A percentile compares a stretch with the other conserved stretches of the same genome.
These are phyloP conservation scores for Trichoderma sp. DNA, from an alignment of 2,329 filamentous ascomycete genomes.

Conservation along the genomic window DNA sequence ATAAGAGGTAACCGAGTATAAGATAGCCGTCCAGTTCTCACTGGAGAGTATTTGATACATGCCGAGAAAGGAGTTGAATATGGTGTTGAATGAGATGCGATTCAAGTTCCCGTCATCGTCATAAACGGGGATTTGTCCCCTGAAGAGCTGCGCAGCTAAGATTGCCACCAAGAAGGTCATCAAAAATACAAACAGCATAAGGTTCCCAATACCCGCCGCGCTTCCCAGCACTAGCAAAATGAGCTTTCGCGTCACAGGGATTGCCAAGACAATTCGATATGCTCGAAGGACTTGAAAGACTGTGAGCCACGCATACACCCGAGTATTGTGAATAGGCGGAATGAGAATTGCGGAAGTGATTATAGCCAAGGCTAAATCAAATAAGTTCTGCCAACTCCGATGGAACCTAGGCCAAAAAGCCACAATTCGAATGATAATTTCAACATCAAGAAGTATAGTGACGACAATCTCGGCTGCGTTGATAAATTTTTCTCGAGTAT, in stretches of 20 bases:
- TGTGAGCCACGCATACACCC: constrained; percentile 82
- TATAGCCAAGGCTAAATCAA: constrained; percentile 77
- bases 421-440: constrained; percentile 76
- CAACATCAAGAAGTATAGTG: constrained; percentile 73
- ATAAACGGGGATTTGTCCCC: constrained; percentile 70
- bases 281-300: constrained; percentile 90
- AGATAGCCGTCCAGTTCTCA: constrained; percentile 88
- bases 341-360: constrained; percentile 83
- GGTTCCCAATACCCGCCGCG: constrained; percentile 83
- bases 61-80: constrained; percentile 93
- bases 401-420: constrained; percentile 82
- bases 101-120: constrained; percentile 61
- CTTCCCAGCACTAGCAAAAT: constrained; percentile 89
- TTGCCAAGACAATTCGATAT: constrained; percentile 86
- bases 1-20: constrained; percentile 77
- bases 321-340: constrained; percentile 71
- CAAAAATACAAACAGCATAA: constrained; percentile 94
- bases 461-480: constrained; percentile 69
- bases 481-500: constrained; percentile 60
- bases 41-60: constrained; percentile 98
- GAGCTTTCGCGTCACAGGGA: constrained; percentile 81
- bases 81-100: constrained; percentile 76
- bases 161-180: constrained; percentile 93
- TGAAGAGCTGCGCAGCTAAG: constrained; percentile 88
- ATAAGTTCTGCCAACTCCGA: constrained; percentile 67